phyloP scores from a whole-genome alignment of 257 asterid species.

The Primulina tabacum region DNA sequence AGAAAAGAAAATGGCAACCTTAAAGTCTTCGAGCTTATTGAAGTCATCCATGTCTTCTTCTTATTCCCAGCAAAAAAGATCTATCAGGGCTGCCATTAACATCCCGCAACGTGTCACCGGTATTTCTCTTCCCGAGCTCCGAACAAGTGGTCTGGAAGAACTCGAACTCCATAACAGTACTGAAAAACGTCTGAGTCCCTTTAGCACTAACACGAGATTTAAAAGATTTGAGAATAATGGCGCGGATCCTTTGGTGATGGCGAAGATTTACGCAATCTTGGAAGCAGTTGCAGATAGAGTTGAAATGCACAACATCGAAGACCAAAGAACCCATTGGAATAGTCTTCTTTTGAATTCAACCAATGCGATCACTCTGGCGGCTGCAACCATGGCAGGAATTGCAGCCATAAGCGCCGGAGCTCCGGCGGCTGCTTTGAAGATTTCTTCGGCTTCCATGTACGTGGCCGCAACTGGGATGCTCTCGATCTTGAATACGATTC shows the following conservation, averaged over 20 bases:
- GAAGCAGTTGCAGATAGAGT: constrained; percentile 62
- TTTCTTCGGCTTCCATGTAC: constrained; percentile 33
- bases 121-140: constrained; percentile 26
- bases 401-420: constrained; percentile 26
- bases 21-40: constrained; percentile 24
- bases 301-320: constrained; percentile 63
- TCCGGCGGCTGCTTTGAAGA: constrained; percentile 20
- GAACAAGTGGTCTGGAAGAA: constrained; percentile 11
- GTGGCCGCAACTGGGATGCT: constrained; percentile 39
- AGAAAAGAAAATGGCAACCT: constrained; percentile 22
- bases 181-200: constrained; percentile 23
- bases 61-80: constrained; percentile 1
- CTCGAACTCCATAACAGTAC: neutral
- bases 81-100: constrained; percentile 23
- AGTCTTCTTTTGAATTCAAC: constrained; percentile 46
- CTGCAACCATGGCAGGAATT: constrained; percentile 31
- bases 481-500: constrained; percentile 30
- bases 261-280: constrained; percentile 51
- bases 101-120: constrained; percentile 24
- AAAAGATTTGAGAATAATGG: neutral
- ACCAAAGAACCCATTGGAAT: constrained; percentile 62
- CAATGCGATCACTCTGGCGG: constrained; percentile 53
- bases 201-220: neutral
- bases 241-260: constrained; percentile 31
- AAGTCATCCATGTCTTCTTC: constrained; percentile 11